Percentiles rank a stretch among this genome's conserved stretches.
Evolutionary conservation across 768 basidiomycete genomes (phyloP).

Genomic region (Lentinus brumalis): DNA sequence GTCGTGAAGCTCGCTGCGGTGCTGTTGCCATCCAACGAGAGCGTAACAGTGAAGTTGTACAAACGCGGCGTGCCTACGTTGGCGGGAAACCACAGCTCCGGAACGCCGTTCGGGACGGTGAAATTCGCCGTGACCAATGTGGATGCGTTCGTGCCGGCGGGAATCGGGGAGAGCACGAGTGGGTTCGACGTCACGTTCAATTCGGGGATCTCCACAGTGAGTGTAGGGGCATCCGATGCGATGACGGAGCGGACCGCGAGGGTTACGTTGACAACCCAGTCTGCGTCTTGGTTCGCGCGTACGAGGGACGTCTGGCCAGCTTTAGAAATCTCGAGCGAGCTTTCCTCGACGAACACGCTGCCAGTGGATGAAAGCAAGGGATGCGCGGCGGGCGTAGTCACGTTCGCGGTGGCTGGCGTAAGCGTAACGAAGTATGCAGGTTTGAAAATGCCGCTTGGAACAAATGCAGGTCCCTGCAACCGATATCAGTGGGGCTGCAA

Average conservation of each 20-base stretch:
- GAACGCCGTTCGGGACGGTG: constrained; percentile 47
- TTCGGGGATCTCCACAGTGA: constrained; percentile 50
- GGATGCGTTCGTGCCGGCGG: constrained; percentile 31
- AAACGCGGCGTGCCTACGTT: constrained; percentile 58
- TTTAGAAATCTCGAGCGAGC: constrained; percentile 57
- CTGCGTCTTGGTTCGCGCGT: constrained; percentile 45
- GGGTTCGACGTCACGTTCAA: constrained; percentile 42
- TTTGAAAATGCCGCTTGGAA: constrained; percentile 56
- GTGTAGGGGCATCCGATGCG: constrained; percentile 34
- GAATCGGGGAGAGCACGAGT: constrained; percentile 29
- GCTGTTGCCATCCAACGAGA: constrained; percentile 32
- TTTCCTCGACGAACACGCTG: constrained; percentile 50
- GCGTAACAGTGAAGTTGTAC: constrained; percentile 50
- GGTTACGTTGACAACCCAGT: constrained; percentile 59
- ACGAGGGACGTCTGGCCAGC: constrained; percentile 46
- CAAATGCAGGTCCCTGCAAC: constrained; percentile 54
- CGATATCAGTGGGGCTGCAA: background rate
- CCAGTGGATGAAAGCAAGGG: constrained; percentile 26
- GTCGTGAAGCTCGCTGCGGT: constrained; percentile 37
- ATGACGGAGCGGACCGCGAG: constrained; percentile 48
- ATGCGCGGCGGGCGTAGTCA: constrained; percentile 19
- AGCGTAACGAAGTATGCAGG: constrained; percentile 55
- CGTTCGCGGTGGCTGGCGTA: constrained; percentile 20
- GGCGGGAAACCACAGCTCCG: constrained; percentile 56
- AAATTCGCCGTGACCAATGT: constrained; percentile 47